Percentiles rank a stretch among this genome's conserved stretches.
phyloP scores from a whole-genome alignment of 805 yeast genomes.

The Kodamaea kaohsiungensis region DNA sequence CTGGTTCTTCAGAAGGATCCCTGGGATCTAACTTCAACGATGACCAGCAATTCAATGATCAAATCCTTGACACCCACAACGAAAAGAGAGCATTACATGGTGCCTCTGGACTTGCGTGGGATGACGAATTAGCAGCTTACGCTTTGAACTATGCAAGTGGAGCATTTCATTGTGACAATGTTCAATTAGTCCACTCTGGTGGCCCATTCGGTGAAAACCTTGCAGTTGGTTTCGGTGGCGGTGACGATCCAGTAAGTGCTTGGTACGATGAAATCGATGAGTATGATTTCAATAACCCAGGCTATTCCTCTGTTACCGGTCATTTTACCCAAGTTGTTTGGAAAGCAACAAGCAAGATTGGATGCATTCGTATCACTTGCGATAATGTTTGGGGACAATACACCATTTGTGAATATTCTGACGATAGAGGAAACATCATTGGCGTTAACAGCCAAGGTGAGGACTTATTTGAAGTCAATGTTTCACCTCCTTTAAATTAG shows the following conservation, averaged over 20 bases:
- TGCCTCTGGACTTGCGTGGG: slow-evolving; percentile 31
- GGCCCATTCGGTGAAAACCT: slow-evolving; percentile 42
- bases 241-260: slow-evolving; percentile 36
- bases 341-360: slow-evolving; percentile 33
- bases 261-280: slow-evolving; percentile 40
- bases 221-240: slow-evolving; percentile 36
- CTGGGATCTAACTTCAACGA: slow-evolving; percentile 15
- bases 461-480: slow-evolving; percentile 45
- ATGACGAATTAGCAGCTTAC: slow-evolving; percentile 27
- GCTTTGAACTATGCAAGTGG: slow-evolving; percentile 33
- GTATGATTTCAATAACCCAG: slow-evolving; percentile 26
- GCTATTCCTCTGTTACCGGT: slow-evolving; percentile 20
- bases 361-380: slow-evolving; percentile 44
- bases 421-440: slow-evolving; percentile 52
- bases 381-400: slow-evolving; percentile 54
- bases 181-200: slow-evolving; percentile 32
- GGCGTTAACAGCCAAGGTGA: slow-evolving; percentile 37
- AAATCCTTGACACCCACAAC: slow-evolving; percentile 36
- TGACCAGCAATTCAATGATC: slow-evolving; percentile 23
- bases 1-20: slow-evolving; percentile 11
- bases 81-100: slow-evolving; percentile 31
- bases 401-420: slow-evolving; percentile 68
- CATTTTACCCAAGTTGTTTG: slow-evolving; percentile 44
- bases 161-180: slow-evolving; percentile 36
- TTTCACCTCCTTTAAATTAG: slow-evolving; percentile 31